Conservation (phyloP, 2,329 filamentous ascomycete genomes). For the Colletotrichum falcatum region DNA sequence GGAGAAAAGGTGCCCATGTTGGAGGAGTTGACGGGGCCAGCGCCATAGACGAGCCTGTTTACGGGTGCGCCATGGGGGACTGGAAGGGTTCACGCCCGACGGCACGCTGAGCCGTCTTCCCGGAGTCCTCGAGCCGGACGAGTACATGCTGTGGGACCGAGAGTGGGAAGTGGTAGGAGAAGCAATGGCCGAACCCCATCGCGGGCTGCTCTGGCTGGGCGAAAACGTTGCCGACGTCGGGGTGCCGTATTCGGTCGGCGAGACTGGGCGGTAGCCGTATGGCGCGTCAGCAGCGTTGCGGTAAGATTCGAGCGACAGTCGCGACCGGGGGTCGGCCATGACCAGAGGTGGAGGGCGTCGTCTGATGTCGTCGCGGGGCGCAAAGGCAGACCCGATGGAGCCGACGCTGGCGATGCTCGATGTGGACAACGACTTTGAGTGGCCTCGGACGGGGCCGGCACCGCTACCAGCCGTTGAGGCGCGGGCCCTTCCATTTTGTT, state of each 20-base stretch:
- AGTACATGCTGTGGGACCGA: conserved; percentile 79
- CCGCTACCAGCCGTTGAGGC: conserved; percentile 82
- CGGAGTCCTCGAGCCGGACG: conserved; percentile 71
- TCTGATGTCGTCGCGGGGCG: conserved; percentile 73
- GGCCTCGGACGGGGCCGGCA: conserved; percentile 78
- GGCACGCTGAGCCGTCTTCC: conserved; percentile 86
- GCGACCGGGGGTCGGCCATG: conserved; percentile 80
- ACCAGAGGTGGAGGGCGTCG: conserved; percentile 84
- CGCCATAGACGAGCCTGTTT: conserved; percentile 66
- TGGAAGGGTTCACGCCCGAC: conserved; percentile 79
- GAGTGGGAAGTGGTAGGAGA: conserved; percentile 80
- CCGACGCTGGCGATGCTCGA: conserved; percentile 85
- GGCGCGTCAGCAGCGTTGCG: conserved; percentile 72
- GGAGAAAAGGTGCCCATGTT: conserved; percentile 66
- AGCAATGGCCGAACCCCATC: conserved; percentile 74
- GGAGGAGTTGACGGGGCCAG: conserved; percentile 67
- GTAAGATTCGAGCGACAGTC: conserved; percentile 76
- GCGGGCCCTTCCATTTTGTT: conserved; percentile 77
- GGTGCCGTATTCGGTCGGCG: conserved; percentile 82
- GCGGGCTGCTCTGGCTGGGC: conserved; percentile 79
- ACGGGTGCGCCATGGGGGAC: conserved; percentile 67
- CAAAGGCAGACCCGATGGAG: conserved; percentile 75
- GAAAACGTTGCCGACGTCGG: conserved; percentile 88
- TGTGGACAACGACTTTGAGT: conserved; percentile 86
- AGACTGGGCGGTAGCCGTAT: conserved; percentile 75